Conservation (phyloP, 2,329 filamentous ascomycete genomes). For the Rutstroemia sydowiana region DNA sequence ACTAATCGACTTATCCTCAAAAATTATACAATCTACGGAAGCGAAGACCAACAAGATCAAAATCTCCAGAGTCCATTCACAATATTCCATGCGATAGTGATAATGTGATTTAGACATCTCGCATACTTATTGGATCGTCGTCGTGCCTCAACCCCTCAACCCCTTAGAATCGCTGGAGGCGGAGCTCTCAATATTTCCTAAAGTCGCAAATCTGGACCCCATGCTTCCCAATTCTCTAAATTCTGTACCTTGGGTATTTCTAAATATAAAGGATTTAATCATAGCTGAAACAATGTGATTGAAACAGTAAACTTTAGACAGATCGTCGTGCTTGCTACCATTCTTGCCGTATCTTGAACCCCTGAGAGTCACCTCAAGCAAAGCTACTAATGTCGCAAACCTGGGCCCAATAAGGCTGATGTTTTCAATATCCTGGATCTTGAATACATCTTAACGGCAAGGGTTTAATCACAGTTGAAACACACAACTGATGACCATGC, state of each 20-base stretch:
- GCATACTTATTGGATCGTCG: neutral
- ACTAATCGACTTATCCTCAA: neutral
- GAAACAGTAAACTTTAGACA: too few species aligned
- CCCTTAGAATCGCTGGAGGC: neutral
- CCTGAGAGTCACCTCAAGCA: too few species aligned
- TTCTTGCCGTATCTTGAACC: too few species aligned
- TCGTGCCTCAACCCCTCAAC: conserved; percentile 4
- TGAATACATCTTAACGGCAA: too few species aligned
- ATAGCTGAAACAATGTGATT: too few species aligned
- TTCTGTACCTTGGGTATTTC: neutral
- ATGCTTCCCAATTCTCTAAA: conserved; percentile 1
- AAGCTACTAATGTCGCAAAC: too few species aligned
- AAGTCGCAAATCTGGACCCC: conserved; percentile 6
- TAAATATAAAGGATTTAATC: conserved; percentile 4
- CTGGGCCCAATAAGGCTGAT: too few species aligned
- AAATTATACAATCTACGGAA: conserved; percentile 1
- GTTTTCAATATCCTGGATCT: too few species aligned
- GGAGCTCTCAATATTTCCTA: neutral
- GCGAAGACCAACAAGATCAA: neutral
- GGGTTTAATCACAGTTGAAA: neutral
- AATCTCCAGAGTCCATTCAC: neutral
- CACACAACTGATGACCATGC: conserved; percentile 4
- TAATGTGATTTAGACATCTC: neutral
- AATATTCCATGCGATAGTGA: neutral
- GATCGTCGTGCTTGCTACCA: too few species aligned